These are phyloP conservation scores for Fusarium sp. DNA, from an alignment of 2,329 filamentous ascomycete genomes.

Conservation along the genomic window DNA sequence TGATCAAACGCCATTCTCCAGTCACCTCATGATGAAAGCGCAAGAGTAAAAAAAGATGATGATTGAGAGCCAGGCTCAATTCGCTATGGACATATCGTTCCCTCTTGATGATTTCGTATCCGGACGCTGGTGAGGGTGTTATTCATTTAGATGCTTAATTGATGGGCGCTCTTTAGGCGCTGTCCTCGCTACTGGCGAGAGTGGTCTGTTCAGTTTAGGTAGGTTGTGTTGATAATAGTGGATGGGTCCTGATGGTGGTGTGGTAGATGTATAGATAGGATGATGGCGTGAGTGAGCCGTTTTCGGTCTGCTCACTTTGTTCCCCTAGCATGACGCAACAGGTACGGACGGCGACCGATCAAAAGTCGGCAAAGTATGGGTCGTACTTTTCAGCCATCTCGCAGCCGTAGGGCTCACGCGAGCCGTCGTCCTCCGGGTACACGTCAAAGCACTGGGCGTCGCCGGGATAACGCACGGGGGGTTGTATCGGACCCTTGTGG, in stretches of 20 bases:
- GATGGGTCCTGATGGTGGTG: too few relatives aligned
- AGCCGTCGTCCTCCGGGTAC: conserved; percentile 78
- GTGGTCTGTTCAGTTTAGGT: conserved; percentile 1
- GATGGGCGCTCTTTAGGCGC: neutral
- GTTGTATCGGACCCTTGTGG: conserved; percentile 74
- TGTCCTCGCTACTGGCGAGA: conserved; percentile 1
- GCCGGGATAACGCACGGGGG: conserved; percentile 73
- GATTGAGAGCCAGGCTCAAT: conserved; percentile 18
- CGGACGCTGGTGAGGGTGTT: neutral
- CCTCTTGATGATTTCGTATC: conserved; percentile 6
- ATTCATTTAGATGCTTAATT: neutral
- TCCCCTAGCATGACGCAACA: neutral
- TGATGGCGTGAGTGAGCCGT: neutral
- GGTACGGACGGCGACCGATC: neutral
- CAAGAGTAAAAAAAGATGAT: conserved; percentile 1
- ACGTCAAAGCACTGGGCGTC: conserved; percentile 84
- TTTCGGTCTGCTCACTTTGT: neutral
- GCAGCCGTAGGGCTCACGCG: conserved; percentile 70
- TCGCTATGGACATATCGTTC: conserved; percentile 24
- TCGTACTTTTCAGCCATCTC: conserved; percentile 76
- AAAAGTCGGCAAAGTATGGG: conserved; percentile 72
- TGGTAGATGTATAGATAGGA: neutral
- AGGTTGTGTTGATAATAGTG: neutral
- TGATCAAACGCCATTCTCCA: conserved; percentile 29
- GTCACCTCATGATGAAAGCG: conserved; percentile 10